Conservation (phyloP, 2,329 filamentous ascomycete genomes). For the Fusarium heterosporum region DNA sequence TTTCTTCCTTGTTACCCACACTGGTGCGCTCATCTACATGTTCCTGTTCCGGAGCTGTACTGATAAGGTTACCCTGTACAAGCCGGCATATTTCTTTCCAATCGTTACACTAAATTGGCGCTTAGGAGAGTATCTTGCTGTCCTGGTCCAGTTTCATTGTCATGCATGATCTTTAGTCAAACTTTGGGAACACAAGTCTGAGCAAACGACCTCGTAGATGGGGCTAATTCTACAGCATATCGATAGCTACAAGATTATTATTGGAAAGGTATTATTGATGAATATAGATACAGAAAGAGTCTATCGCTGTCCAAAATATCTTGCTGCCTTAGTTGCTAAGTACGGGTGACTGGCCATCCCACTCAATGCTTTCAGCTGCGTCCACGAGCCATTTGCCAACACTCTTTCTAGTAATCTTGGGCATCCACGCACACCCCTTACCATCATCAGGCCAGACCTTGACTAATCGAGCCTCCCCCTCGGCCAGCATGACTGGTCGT, state of each 20-base stretch:
- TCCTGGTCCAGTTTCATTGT: no score
- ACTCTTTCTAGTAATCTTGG: slow-evolving; percentile 22
- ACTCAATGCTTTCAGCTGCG: slow-evolving; percentile 13
- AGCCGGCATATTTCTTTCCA: no score
- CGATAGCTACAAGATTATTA: no score
- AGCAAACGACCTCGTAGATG: no score
- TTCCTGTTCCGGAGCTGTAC: neutral
- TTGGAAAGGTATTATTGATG: no score
- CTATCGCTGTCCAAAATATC: neutral
- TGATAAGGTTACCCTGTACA: neutral
- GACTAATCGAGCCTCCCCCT: slow-evolving; percentile 9
- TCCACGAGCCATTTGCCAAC: slow-evolving; percentile 31
- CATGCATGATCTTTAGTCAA: no score
- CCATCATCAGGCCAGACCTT: slow-evolving; percentile 36
- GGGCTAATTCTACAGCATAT: no score
- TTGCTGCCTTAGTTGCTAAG: slow-evolving; percentile 12
- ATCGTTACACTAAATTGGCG: no score
- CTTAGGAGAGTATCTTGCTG: no score
- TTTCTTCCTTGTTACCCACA: neutral
- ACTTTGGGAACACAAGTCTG: no score
- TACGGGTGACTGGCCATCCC: slow-evolving; percentile 21
- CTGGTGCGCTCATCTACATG: no score
- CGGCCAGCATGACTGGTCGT: slow-evolving; percentile 21
- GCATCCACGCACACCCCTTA: slow-evolving; percentile 36
- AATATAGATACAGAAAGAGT: no score